Percentiles rank a stretch among this genome's conserved stretches.
phyloP scores from a whole-genome alignment of 2,329 filamentous ascomycete species.

The Lithohypha guttulata region DNA sequence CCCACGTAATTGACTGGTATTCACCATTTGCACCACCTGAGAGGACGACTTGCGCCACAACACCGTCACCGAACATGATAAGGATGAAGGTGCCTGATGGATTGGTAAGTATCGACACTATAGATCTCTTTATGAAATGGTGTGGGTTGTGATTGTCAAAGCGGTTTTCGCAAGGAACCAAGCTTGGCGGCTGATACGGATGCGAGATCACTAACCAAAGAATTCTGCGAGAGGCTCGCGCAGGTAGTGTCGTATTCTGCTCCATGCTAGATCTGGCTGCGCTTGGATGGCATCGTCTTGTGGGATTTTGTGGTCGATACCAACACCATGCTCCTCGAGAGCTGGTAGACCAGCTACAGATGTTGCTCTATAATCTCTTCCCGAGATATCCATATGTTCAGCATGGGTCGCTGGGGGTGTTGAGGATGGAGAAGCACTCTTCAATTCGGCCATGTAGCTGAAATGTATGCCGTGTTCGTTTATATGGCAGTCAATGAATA shows the following conservation, averaged over 20 bases:
- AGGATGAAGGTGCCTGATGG: conserved; percentile 48
- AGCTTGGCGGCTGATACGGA: no score
- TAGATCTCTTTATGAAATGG: conserved; percentile 20
- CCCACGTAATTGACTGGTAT: conserved; percentile 44
- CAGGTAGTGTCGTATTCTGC: conserved; percentile 38
- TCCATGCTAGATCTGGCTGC: conserved; percentile 39
- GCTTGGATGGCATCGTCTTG: conserved; percentile 23
- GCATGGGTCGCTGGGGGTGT: conserved; percentile 15
- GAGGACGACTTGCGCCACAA: conserved; percentile 58
- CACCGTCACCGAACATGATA: conserved; percentile 60
- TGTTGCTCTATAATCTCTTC: conserved; percentile 13
- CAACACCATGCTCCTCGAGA: conserved; percentile 25
- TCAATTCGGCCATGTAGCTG: no score
- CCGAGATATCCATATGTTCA: conserved; percentile 10
- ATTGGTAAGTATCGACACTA: conserved; percentile 47
- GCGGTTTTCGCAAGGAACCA: no score
- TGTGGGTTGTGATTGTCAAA: no score
- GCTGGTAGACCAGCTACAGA: conserved; percentile 14
- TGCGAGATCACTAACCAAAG: conserved; percentile 35
- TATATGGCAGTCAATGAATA: no score
- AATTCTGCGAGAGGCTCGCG: conserved; percentile 57
- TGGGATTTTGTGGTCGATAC: conserved; percentile 26
- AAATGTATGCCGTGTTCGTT: no score
- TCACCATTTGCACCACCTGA: conserved; percentile 36
- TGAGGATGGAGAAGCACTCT: conserved; percentile 13